Evolutionary conservation across 305 asterid genomes (phyloP).

Genomic region (Solanum hybrid): DNA sequence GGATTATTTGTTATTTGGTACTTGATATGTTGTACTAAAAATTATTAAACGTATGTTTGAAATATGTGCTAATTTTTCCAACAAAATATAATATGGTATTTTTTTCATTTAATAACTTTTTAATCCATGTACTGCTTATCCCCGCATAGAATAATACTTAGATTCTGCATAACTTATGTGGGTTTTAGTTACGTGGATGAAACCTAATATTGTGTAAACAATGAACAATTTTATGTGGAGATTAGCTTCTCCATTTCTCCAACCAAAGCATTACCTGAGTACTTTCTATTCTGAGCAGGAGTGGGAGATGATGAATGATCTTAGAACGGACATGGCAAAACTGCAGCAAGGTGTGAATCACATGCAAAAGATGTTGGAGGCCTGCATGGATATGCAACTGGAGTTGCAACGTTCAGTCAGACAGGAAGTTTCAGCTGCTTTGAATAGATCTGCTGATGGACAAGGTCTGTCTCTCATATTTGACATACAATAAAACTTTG

Average conservation of each 20-base stretch:
- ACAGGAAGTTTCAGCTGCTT: slow-evolving; percentile 94
- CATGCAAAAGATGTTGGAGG: slow-evolving; percentile 89
- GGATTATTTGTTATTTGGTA: not conserved
- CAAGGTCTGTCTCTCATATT: slow-evolving; percentile 36
- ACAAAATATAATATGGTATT: not conserved
- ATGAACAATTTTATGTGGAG: not conserved
- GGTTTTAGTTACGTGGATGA: not conserved
- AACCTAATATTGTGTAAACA: not conserved
- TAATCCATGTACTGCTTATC: not conserved
- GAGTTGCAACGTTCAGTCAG: slow-evolving; percentile 86
- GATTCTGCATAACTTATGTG: not conserved
- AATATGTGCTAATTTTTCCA: not conserved
- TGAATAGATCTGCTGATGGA: slow-evolving; percentile 61
- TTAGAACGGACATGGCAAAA: slow-evolving; percentile 64
- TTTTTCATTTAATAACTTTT: not conserved
- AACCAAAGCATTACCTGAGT: not conserved
- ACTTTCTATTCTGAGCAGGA: slow-evolving; percentile 39
- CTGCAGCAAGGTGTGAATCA: slow-evolving; percentile 88
- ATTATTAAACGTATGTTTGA: not conserved
- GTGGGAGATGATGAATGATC: slow-evolving; percentile 77
- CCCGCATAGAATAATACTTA: not conserved
- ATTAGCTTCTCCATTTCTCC: not conserved
- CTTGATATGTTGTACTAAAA: not conserved
- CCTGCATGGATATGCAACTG: slow-evolving; percentile 95
- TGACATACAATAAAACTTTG: not conserved